Conservation (phyloP, 106 monocot species). For the Amphibolis antarctica region DNA sequence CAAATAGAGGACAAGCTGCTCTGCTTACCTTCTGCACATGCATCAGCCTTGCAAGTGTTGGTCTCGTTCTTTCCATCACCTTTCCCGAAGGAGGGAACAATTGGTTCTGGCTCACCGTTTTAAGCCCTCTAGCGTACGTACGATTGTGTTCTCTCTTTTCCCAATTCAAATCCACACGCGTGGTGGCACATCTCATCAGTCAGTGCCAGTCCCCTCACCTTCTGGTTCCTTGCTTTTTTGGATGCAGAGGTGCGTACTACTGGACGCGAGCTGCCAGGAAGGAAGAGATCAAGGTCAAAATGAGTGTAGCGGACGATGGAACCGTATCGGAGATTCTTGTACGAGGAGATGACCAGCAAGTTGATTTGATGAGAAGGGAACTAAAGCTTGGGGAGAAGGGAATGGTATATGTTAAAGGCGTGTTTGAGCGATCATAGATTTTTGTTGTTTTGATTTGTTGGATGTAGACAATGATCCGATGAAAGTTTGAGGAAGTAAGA, state of each 20-base stretch:
- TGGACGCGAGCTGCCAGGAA: slow-evolving; percentile 76
- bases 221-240: background rate
- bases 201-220: too few relatives aligned
- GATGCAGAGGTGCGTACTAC: slow-evolving; percentile 66
- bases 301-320: slow-evolving; percentile 53
- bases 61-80: slow-evolving; percentile 78
- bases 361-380: slow-evolving; percentile 84
- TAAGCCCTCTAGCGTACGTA: slow-evolving; percentile 76
- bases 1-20: slow-evolving; percentile 92
- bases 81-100: slow-evolving; percentile 86
- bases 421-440: slow-evolving; percentile 46
- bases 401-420: slow-evolving; percentile 86
- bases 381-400: slow-evolving; percentile 74
- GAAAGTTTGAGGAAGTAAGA: too few relatives aligned
- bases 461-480: too few relatives aligned
- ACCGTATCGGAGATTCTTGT: slow-evolving; percentile 69
- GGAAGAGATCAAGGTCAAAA: slow-evolving; percentile 93
- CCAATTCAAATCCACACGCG: too few relatives aligned
- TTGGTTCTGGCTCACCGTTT: slow-evolving; percentile 77
- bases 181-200: too few relatives aligned
- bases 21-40: slow-evolving; percentile 94
- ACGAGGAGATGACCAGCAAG: slow-evolving; percentile 76
- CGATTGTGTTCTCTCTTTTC: background rate
- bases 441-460: too few relatives aligned
- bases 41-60: slow-evolving; percentile 90